Conservation (phyloP, 257 asterid species). For the Scutellaria barbata region DNA sequence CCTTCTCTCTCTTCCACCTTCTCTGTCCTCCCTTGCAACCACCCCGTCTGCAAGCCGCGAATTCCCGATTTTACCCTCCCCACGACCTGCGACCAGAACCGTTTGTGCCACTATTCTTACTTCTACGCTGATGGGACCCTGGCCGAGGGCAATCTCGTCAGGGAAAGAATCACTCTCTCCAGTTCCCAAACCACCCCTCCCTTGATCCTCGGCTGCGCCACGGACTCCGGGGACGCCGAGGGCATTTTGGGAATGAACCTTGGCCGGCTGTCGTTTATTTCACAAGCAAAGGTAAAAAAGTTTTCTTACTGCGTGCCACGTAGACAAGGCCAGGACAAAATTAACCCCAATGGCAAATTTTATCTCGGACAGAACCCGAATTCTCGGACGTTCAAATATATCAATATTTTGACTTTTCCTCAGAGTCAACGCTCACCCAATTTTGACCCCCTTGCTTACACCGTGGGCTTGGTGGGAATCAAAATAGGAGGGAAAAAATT, state of each 20-base stretch:
- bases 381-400: constrained; percentile 51
- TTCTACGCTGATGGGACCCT: constrained; percentile 87
- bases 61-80: constrained; percentile 90
- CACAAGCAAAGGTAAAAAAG: constrained; percentile 65
- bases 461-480: constrained; percentile 62
- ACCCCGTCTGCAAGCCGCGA: constrained; percentile 75
- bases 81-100: constrained; percentile 76
- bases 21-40: constrained; percentile 72
- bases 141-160: constrained; percentile 86
- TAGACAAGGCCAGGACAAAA: constrained; percentile 33
- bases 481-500: constrained; percentile 60
- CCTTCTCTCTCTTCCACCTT: constrained; percentile 83
- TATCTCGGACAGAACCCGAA: constrained; percentile 76
- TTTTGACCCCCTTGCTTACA: constrained; percentile 78
- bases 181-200: constrained; percentile 76
- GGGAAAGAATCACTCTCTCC: constrained; percentile 65
- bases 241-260: constrained; percentile 91
- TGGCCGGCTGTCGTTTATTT: constrained; percentile 70
- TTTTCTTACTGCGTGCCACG: constrained; percentile 89
- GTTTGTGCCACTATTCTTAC: constrained; percentile 77
- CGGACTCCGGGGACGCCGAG: constrained; percentile 63
- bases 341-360: constrained; percentile 59
- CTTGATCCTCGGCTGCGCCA: constrained; percentile 69
- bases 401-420: constrained; percentile 55
- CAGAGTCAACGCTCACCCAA: constrained; percentile 68